Evolutionary conservation across 495 filamentous ascomycete genomes (phyloP).

Genomic region (Xanthoparmelia taractica): DNA sequence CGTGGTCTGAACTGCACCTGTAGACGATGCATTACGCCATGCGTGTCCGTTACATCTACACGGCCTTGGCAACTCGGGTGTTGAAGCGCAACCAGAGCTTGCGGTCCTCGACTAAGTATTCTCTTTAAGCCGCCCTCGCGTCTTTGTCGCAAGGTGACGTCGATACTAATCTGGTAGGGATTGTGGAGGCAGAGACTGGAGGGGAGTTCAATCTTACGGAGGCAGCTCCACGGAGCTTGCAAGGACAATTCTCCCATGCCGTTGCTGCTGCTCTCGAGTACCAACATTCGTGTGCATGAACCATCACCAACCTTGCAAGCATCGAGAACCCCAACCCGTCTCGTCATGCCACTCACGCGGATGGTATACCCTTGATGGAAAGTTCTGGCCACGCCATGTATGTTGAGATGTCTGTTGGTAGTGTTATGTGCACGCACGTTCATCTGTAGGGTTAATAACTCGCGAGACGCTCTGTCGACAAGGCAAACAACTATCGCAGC

Average conservation of each 20-base stretch:
- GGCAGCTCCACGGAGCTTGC: slow-evolving; percentile 66
- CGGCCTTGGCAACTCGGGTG: slow-evolving; percentile 45
- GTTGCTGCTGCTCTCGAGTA: slow-evolving; percentile 56
- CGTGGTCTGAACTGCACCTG: slow-evolving; percentile 59
- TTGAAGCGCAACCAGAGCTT: slow-evolving; percentile 38
- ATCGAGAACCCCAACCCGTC: slow-evolving; percentile 55
- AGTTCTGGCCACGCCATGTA: background rate
- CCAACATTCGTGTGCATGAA: slow-evolving; percentile 56
- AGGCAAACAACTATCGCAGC: slow-evolving; percentile 20
- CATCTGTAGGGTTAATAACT: slow-evolving; percentile 9
- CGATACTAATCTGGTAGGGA: slow-evolving; percentile 35
- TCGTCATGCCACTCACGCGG: slow-evolving; percentile 28
- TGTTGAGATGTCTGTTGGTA: background rate
- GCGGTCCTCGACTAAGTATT: slow-evolving; percentile 43
- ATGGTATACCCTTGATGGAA: slow-evolving; percentile 1
- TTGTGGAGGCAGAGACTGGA: slow-evolving; percentile 41
- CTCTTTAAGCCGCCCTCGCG: slow-evolving; percentile 48
- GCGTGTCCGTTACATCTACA: slow-evolving; percentile 56
- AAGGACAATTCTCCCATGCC: slow-evolving; percentile 58
- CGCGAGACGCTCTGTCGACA: slow-evolving; percentile 12
- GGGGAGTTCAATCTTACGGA: slow-evolving; percentile 50
- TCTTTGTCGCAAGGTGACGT: slow-evolving; percentile 29
- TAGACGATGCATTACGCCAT: slow-evolving; percentile 55
- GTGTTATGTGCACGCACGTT: background rate
- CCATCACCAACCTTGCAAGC: slow-evolving; percentile 68